Conservation (phyloP, 1,284 basidiomycete species). For the Ceratobasidium theobromae region DNA sequence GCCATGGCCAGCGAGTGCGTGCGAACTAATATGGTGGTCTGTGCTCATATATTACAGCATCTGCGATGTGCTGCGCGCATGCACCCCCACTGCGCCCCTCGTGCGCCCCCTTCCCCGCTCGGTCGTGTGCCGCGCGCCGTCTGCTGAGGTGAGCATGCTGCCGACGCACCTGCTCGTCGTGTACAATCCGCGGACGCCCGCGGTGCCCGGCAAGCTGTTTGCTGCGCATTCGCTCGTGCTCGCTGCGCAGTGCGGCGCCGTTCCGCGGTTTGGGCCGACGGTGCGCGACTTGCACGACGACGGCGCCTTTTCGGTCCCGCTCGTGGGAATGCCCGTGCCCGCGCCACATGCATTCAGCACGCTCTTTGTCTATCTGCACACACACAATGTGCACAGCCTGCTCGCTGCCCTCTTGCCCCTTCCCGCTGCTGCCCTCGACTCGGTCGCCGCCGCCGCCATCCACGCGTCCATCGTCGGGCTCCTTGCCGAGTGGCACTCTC, state of each 20-base stretch:
- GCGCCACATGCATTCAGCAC: too few species aligned
- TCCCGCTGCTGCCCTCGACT: background rate
- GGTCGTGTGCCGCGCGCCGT: background rate
- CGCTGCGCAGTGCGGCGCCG: conserved; percentile 3
- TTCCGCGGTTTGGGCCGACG: background rate
- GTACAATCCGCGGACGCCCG: background rate
- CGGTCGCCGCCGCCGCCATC: background rate
- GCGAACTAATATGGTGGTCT: background rate
- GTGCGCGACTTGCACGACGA: background rate
- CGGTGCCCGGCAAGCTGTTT: background rate
- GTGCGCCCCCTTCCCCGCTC: conserved; percentile 5
- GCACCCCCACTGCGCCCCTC: background rate
- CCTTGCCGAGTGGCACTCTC: conserved; percentile 4
- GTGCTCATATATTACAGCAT: conserved; percentile 10
- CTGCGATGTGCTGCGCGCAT: background rate
- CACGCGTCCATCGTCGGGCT: background rate
- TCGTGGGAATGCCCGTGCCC: too few species aligned
- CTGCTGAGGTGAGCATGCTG: background rate
- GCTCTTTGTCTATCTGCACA: conserved; percentile 9
- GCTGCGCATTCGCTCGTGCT: conserved; percentile 25
- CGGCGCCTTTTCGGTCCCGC: too few species aligned
- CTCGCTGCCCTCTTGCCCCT: conserved; percentile 4
- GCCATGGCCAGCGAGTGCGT: conserved; percentile 14
- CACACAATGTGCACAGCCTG: background rate
- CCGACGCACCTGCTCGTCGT: conserved; percentile 18